Evolutionary conservation across 2,329 filamentous ascomycete genomes (phyloP).

Genomic region (Ustulina deusta): DNA sequence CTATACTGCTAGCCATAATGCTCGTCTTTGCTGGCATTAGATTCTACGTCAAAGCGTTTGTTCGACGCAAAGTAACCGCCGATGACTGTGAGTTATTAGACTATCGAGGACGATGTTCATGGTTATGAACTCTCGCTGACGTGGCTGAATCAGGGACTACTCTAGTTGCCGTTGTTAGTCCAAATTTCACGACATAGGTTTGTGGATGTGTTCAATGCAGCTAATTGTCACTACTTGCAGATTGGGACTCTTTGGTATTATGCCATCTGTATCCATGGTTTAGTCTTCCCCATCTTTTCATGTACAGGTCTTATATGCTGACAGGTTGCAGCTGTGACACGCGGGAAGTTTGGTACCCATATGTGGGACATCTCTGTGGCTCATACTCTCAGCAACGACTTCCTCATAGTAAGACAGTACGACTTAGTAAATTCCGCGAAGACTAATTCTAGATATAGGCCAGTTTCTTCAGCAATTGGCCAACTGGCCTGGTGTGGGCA

Average conservation of each 20-base stretch:
- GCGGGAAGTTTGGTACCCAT: background rate
- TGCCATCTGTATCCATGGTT: constrained; percentile 10
- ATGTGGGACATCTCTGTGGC: constrained; percentile 13
- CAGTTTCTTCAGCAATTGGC: background rate
- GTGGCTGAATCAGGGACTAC: constrained; percentile 8
- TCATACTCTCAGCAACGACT: constrained; percentile 9
- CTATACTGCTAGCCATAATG: constrained; percentile 7
- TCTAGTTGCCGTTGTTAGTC: constrained; percentile 12
- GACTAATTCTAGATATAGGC: background rate
- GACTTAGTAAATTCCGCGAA: background rate
- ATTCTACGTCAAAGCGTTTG: constrained; percentile 1
- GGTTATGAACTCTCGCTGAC: background rate
- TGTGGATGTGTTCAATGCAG: background rate
- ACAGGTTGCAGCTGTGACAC: background rate
- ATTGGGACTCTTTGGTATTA: constrained; percentile 16
- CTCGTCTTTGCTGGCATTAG: constrained; percentile 10
- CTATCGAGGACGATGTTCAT: too few species aligned
- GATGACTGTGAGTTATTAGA: constrained; percentile 2
- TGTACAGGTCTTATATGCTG: background rate
- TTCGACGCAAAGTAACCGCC: constrained; percentile 13
- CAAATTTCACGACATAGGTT: background rate
- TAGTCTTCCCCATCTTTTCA: background rate
- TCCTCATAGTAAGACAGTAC: constrained; percentile 1
- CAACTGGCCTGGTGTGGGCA: background rate
- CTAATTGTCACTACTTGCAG: constrained; percentile 3